These are phyloP conservation scores for Metschnikowia kofuensis DNA, from an alignment of 805 yeast species.

Conservation along the genomic window DNA sequence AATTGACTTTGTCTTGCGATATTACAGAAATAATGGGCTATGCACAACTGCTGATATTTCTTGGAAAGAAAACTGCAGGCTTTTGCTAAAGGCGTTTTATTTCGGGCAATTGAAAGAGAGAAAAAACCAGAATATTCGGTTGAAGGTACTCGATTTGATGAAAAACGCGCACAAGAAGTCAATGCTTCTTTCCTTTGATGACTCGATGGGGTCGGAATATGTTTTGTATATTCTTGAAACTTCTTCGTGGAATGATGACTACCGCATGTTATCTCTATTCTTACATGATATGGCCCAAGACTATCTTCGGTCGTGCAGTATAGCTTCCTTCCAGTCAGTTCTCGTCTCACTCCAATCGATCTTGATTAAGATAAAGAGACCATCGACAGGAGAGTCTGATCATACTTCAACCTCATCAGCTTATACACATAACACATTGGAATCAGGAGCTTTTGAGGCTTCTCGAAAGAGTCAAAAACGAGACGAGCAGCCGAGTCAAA, in stretches of 20 bases:
- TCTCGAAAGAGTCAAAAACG: not conserved
- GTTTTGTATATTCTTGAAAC: conserved; percentile 30
- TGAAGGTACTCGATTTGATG: conserved; percentile 32
- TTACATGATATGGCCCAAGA: conserved; percentile 26
- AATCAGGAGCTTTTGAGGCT: not conserved
- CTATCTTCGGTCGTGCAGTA: conserved; percentile 12
- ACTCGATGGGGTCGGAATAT: conserved; percentile 29
- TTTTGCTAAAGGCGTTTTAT: conserved; percentile 46
- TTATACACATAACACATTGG: not conserved
- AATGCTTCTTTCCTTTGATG: conserved; percentile 25
- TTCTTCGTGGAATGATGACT: conserved; percentile 29
- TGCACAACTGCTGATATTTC: conserved; percentile 52
- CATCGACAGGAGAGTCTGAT: not conserved
- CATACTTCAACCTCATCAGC: not conserved
- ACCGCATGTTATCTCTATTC: conserved; percentile 29
- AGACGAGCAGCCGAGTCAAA: not conserved
- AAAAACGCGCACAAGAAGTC: conserved; percentile 37
- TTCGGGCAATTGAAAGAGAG: conserved; percentile 15
- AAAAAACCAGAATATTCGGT: conserved; percentile 23
- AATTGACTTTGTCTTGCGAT: conserved; percentile 44
- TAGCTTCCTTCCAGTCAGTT: not conserved
- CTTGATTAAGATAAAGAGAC: not conserved
- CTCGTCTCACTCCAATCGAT: not conserved
- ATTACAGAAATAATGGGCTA: conserved; percentile 45
- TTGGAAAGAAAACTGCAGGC: conserved; percentile 50